Evolutionary conservation across 495 filamentous ascomycete species (phyloP), one percentile per base, ranked within the genome.

Genomic region (Xylaria telfairii): DNA sequence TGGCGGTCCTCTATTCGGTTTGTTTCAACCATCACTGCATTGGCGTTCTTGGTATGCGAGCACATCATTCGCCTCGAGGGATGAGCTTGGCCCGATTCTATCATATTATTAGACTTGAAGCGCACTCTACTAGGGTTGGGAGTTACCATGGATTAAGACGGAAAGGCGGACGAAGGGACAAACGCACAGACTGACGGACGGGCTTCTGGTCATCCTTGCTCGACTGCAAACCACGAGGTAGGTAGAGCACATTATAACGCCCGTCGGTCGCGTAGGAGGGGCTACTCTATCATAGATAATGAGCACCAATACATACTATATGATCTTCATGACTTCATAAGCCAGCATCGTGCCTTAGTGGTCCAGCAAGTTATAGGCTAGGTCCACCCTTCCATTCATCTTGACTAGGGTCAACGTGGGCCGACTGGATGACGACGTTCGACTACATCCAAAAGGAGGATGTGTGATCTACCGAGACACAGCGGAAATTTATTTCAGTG

Each of bases 11-110:
- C 46, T 68, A 19, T 21, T 62, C 56, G 10, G 51, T 61, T 65
- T n/a, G 24, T 62, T 63, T 42, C 32, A 10, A 54, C 37, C 37
- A 70, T 57, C 68, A 70, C 68, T 65, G 68, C 68, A 65, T 70
- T 30, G 61, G 68, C 60, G 68, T 70, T 70, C 28, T 64, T 70
- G 39, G 17, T 4, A 24, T 37, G 60, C 37, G 51, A 56, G 37
- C 68, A 65, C 26, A 26, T 62, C 51, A 65, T 57, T 39, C 51
- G 41, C 51, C 15, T 47, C 24, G 49, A 65, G 61, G 24, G 34
- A 46, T 46, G 24, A 30, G 44, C 60, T 39, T 37, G 39, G 19
- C 13, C 54, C 68, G 68, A 49, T 65, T 41, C 47, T 57, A 49
- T 26, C 60, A 57, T 59, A 47, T 39, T 59, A 47, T 39, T 70